These are phyloP conservation scores for Hypoxylon sp. DNA, from an alignment of 2,329 filamentous ascomycete species.

Conservation along the genomic window DNA sequence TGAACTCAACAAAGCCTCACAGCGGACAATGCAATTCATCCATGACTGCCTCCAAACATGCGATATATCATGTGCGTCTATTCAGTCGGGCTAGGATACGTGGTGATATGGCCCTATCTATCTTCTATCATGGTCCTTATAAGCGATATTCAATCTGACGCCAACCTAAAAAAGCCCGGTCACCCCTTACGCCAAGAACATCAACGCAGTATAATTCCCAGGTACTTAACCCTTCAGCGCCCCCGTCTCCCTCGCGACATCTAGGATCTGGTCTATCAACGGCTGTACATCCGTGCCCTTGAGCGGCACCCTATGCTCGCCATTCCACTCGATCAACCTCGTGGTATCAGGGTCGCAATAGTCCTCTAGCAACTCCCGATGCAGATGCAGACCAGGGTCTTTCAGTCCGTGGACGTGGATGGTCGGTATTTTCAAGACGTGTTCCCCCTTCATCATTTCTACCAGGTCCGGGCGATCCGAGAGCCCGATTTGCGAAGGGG, in stretches of 20 bases:
- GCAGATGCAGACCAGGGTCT: slow-evolving; percentile 72
- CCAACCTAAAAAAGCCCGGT: background rate
- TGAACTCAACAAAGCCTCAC: background rate
- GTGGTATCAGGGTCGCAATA: slow-evolving; percentile 72
- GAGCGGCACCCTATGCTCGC: slow-evolving; percentile 78
- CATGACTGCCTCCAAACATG: background rate
- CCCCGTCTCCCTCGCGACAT: slow-evolving; percentile 65
- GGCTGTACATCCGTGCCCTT: slow-evolving; percentile 75
- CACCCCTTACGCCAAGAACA: background rate
- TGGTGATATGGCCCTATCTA: background rate
- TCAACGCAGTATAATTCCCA: background rate
- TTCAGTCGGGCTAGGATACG: background rate
- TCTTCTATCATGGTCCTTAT: background rate
- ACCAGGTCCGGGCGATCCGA: slow-evolving; percentile 60
- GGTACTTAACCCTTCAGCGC: slow-evolving; percentile 39
- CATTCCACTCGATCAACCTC: slow-evolving; percentile 79
- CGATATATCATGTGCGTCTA: too few species aligned
- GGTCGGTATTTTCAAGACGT: slow-evolving; percentile 70
- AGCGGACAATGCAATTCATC: background rate
- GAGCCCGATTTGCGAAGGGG: slow-evolving; percentile 55
- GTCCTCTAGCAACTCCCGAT: slow-evolving; percentile 67
- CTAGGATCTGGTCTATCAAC: slow-evolving; percentile 67
- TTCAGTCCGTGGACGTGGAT: slow-evolving; percentile 77
- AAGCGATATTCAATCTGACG: background rate
- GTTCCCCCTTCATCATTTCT: slow-evolving; percentile 59